Evolutionary conservation across 345 rosid genomes (phyloP).

Genomic region (Moricandia arvensis): DNA sequence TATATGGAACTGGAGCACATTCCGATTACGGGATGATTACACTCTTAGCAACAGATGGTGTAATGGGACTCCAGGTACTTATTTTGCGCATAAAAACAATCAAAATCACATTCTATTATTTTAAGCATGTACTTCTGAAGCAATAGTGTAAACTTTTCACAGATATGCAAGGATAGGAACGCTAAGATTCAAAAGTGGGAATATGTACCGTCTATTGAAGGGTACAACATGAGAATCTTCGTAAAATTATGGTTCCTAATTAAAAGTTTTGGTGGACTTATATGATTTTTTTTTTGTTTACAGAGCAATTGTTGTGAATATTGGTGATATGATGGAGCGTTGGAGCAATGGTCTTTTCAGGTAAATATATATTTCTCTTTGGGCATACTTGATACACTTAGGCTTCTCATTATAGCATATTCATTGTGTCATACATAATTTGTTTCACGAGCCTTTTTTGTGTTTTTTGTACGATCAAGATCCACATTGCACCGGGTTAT

Average conservation of each 20-base stretch:
- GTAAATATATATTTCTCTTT: conserved; percentile 32
- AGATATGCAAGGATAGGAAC: conserved; percentile 84
- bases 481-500: conserved; percentile 5
- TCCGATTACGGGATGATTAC: conserved; percentile 79
- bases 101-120: neutral
- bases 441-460: neutral
- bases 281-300: neutral
- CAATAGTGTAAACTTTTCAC: neutral
- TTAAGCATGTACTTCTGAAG: neutral
- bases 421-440: no score
- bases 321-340: conserved; percentile 88
- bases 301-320: conserved; percentile 74
- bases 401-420: neutral
- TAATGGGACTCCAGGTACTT: conserved; percentile 68
- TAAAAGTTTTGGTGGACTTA: neutral
- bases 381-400: neutral
- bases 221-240: conserved; percentile 38
- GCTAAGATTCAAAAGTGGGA: conserved; percentile 70
- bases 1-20: conserved; percentile 89
- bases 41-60: conserved; percentile 74
- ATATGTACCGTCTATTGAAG: conserved; percentile 65
- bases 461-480: neutral
- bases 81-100: neutral
- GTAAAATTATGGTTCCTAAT: neutral
- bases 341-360: conserved; percentile 86